phyloP scores from a whole-genome alignment of 129 eudicot genomes.

The Centaurea solstitialis region DNA sequence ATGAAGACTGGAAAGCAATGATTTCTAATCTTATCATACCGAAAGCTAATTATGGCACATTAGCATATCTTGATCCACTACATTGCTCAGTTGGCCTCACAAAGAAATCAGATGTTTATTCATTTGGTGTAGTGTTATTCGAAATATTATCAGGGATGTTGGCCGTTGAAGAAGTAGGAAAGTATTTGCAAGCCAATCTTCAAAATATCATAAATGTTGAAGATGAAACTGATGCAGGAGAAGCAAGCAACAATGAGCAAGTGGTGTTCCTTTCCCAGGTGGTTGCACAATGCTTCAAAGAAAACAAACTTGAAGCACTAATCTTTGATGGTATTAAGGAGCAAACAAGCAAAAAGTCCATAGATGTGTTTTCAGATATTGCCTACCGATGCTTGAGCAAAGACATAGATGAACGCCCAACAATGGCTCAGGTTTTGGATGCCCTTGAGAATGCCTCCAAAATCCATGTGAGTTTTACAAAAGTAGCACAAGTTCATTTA shows the following conservation, averaged over 20 bases:
- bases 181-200: not conserved
- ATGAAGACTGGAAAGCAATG: not conserved
- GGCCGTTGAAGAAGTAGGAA: not conserved
- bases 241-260: not conserved
- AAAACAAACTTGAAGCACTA: not conserved
- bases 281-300: not conserved
- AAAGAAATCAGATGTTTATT: not conserved
- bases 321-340: not conserved
- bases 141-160: not conserved
- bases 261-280: not conserved
- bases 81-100: not conserved
- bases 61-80: not conserved
- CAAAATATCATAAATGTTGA: not conserved
- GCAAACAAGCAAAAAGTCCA: not conserved
- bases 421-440: not conserved
- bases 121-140: not conserved
- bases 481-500: too few relatives aligned
- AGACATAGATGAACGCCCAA: not conserved
- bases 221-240: not conserved
- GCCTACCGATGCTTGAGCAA: not conserved
- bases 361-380: not conserved
- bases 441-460: not conserved
- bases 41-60: not conserved
- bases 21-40: not conserved
- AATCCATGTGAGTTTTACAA: conserved; percentile 3